A percentile compares a stretch with the other conserved stretches of the same genome.
phyloP scores from a whole-genome alignment of 31 red algal species.

The Odonthalia washingtoniensis region DNA sequence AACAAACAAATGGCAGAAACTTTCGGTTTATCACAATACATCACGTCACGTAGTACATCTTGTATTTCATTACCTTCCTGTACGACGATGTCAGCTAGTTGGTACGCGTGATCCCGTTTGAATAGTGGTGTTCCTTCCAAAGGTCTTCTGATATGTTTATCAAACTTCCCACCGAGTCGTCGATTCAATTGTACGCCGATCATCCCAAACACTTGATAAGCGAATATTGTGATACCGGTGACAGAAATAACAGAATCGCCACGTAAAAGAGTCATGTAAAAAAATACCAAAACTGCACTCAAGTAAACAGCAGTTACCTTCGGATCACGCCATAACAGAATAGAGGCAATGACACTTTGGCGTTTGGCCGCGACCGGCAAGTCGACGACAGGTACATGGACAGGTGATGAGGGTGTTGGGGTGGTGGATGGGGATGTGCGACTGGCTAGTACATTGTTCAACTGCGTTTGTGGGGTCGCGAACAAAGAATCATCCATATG shows the following conservation, averaged over 20 bases:
- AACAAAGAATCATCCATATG: not conserved
- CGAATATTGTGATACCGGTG: conserved; percentile 28
- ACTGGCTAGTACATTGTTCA: conserved; percentile 38
- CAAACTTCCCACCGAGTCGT: conserved; percentile 50
- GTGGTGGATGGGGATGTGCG: conserved; percentile 22
- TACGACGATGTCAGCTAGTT: conserved; percentile 47
- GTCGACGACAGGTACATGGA: conserved; percentile 37
- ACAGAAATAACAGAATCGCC: conserved; percentile 70
- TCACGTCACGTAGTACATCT: conserved; percentile 72
- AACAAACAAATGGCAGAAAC: conserved; percentile 28
- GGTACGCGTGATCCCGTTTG: conserved; percentile 36
- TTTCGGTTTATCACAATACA: conserved; percentile 58
- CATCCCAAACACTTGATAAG: conserved; percentile 47
- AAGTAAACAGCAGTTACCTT: conserved; percentile 55
- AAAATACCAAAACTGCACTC: conserved; percentile 53
- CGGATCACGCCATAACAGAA: conserved; percentile 66
- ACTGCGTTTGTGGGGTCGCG: conserved; percentile 17
- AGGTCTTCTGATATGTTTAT: conserved; percentile 55
- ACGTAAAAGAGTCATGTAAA: conserved; percentile 67
- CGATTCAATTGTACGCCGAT: conserved; percentile 43
- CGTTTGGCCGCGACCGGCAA: conserved; percentile 45
- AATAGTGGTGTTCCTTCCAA: conserved; percentile 50
- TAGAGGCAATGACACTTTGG: conserved; percentile 35
- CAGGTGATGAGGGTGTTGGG: conserved; percentile 6
- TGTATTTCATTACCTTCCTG: conserved; percentile 71